A percentile compares a stretch with the other conserved stretches of the same genome.
These are phyloP conservation scores for Glycine soja DNA, from an alignment of 306 rosid genomes.

Conservation along the genomic window DNA sequence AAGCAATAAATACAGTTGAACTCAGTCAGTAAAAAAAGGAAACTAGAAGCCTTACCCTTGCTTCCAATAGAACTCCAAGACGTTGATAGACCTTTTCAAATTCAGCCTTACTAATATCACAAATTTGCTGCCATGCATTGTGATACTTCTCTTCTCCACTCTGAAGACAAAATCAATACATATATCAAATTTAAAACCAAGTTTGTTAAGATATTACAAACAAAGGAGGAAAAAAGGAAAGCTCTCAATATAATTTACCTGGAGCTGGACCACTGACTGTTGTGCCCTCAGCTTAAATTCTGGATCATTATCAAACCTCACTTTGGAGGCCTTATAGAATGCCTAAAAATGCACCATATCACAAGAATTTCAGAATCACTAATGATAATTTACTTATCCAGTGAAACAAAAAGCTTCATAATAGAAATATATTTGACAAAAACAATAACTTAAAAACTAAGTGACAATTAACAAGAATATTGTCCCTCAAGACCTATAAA, in stretches of 20 bases:
- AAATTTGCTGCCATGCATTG: slow-evolving; percentile 79
- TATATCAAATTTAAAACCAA: slow-evolving; percentile 10
- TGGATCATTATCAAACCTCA: slow-evolving; percentile 77
- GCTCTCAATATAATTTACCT: slow-evolving; percentile 55
- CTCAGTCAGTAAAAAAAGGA: not conserved
- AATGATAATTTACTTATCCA: slow-evolving; percentile 16
- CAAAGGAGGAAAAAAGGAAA: not conserved
- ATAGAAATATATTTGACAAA: not conserved
- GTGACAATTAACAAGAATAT: not conserved
- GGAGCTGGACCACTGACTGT: slow-evolving; percentile 84
- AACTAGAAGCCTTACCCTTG: too few species aligned
- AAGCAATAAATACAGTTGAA: not conserved
- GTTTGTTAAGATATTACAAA: not conserved
- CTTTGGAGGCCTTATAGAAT: slow-evolving; percentile 82
- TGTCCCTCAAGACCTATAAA: slow-evolving; percentile 6
- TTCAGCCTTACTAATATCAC: slow-evolving; percentile 48
- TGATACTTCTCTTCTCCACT: slow-evolving; percentile 77
- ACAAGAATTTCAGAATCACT: slow-evolving; percentile 40
- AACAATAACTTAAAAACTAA: not conserved
- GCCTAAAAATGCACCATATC: slow-evolving; percentile 52
- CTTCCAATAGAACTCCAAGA: too few species aligned
- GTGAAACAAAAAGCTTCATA: not conserved
- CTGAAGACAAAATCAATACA: slow-evolving; percentile 54
- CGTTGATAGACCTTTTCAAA: too few species aligned
- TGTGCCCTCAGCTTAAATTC: slow-evolving; percentile 84